Percentiles rank a stretch among this genome's conserved stretches.
These are phyloP conservation scores for Magnusiomyces paraingens DNA, from an alignment of 1,139 yeast genomes.

Conservation along the genomic window DNA sequence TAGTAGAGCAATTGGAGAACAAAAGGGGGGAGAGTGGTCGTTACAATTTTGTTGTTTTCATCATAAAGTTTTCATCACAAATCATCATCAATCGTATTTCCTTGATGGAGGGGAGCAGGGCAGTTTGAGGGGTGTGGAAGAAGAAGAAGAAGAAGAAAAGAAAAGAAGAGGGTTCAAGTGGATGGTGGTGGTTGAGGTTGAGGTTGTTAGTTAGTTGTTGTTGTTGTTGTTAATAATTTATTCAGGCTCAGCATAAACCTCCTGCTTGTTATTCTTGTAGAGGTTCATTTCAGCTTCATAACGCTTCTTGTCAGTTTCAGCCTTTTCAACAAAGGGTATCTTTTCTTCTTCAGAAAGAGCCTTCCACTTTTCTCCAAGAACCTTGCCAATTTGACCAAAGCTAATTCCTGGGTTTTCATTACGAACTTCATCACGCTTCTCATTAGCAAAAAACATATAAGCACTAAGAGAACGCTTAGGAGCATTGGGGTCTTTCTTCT, in stretches of 20 bases:
- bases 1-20: too few species aligned
- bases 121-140: too few species aligned
- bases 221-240: too few species aligned
- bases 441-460: constrained; percentile 98
- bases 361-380: constrained; percentile 96
- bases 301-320: constrained; percentile 94
- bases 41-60: too few species aligned
- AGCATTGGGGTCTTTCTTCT: constrained; percentile 79
- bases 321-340: constrained; percentile 84
- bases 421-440: constrained; percentile 90
- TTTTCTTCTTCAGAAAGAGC: constrained; percentile 74
- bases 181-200: too few species aligned
- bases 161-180: too few species aligned
- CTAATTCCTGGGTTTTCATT: constrained; percentile 92
- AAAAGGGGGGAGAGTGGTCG: too few species aligned
- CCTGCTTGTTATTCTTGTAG: constrained; percentile 37
- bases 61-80: too few species aligned
- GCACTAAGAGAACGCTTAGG: constrained; percentile 98
- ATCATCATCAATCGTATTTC: too few species aligned
- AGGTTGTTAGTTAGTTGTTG: too few species aligned
- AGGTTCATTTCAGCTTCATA: constrained; percentile 94
- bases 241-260: constrained; percentile 19
- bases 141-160: too few species aligned
- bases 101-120: too few species aligned
- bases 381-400: constrained; percentile 50